A percentile compares a stretch with the other conserved stretches of the same genome.
Evolutionary conservation across 768 basidiomycete genomes (phyloP).

Genomic region (Rhodotorula diobovata): DNA sequence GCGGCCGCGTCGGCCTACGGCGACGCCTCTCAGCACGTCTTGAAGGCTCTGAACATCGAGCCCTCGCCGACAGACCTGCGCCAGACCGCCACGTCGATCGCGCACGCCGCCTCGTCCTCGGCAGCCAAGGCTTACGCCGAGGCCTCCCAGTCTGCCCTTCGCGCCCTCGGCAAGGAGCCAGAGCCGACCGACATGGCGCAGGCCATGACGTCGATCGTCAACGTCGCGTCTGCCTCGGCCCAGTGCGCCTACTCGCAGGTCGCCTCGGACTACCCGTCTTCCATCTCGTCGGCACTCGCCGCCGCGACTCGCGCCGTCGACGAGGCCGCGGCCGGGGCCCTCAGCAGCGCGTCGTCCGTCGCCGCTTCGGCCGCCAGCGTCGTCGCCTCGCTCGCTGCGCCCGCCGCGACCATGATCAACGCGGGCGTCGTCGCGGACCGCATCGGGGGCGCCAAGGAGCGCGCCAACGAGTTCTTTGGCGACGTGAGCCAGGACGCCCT

Average conservation of each 20-base stretch:
- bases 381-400: constrained; percentile 9
- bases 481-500: constrained; percentile 12
- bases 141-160: constrained; percentile 12
- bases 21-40: constrained; percentile 6
- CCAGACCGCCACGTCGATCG: constrained; percentile 19
- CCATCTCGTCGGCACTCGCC: constrained; percentile 13
- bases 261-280: constrained; percentile 9
- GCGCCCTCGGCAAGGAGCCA: constrained; percentile 25
- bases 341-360: neutral
- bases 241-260: constrained; percentile 9
- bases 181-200: constrained; percentile 27
- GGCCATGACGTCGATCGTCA: constrained; percentile 9
- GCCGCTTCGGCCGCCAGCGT: constrained; percentile 11
- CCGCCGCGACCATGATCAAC: constrained; percentile 8
- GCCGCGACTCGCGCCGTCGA: constrained; percentile 11
- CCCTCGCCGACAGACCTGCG: constrained; percentile 16
- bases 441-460: neutral
- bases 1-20: neutral
- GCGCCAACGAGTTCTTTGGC: constrained; percentile 12
- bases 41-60: constrained; percentile 7
- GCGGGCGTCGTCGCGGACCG: neutral
- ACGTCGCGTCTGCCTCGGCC: constrained; percentile 12
- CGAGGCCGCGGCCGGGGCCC: neutral
- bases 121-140: constrained; percentile 21
- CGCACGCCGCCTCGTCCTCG: neutral